Evolutionary conservation across 139 green algal genomes (phyloP).

Genomic region (Pseudopediastrum boryanum): DNA sequence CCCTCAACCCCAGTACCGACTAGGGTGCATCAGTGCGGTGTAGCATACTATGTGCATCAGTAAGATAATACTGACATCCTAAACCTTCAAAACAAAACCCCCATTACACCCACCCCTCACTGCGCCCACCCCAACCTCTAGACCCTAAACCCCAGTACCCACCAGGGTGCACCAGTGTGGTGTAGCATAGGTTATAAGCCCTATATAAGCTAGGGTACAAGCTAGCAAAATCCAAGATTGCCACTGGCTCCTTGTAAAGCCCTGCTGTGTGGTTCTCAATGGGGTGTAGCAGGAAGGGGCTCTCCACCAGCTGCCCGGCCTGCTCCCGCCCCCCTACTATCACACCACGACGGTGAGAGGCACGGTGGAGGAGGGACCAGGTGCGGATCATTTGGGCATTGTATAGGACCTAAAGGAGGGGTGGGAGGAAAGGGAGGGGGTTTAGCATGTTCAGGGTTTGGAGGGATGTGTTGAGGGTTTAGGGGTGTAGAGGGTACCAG

Average conservation of each 20-base stretch:
- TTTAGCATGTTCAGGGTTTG: not conserved
- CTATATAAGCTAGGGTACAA: constrained; percentile 78
- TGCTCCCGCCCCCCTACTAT: constrained; percentile 61
- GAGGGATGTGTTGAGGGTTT: not conserved
- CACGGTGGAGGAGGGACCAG: constrained; percentile 72
- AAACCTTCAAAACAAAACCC: not conserved
- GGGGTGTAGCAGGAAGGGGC: constrained; percentile 80
- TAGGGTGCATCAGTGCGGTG: constrained; percentile 73
- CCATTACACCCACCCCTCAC: too few relatives aligned
- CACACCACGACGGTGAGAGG: constrained; percentile 52
- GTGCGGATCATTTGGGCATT: constrained; percentile 83
- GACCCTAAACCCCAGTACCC: not conserved
- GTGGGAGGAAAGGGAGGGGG: not conserved
- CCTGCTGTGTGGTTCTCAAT: constrained; percentile 60
- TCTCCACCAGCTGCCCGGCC: constrained; percentile 55
- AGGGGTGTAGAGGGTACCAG: constrained; percentile 67
- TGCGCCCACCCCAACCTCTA: too few relatives aligned
- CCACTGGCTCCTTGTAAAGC: constrained; percentile 74
- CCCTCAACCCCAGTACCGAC: not conserved
- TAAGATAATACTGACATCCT: not conserved
- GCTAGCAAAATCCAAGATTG: constrained; percentile 78
- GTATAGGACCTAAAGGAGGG: constrained; percentile 62
- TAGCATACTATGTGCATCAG: too few relatives aligned
- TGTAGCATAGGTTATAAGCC: constrained; percentile 86
- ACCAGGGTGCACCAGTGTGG: constrained; percentile 70